phyloP scores from a whole-genome alignment of 2,329 filamentous ascomycete species.

The Calonectria pseudoturangicola region DNA sequence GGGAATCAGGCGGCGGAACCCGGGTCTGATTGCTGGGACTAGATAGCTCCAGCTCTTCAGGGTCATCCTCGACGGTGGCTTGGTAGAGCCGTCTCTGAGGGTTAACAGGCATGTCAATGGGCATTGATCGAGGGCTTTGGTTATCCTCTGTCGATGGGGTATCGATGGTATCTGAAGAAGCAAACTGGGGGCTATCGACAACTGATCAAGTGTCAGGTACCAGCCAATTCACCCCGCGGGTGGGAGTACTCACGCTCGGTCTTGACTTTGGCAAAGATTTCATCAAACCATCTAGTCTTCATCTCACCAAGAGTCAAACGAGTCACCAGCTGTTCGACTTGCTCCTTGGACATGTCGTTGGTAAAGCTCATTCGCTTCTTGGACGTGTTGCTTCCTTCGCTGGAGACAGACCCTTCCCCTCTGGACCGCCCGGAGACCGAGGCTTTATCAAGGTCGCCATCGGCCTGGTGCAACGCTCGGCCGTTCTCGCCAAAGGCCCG shows the following conservation, averaged over 20 bases:
- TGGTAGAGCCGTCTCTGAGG: slow-evolving; percentile 36
- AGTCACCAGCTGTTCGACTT: slow-evolving; percentile 51
- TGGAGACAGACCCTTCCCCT: slow-evolving; percentile 42
- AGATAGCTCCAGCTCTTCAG: slow-evolving; percentile 36
- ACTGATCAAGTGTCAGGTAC: slow-evolving; percentile 35
- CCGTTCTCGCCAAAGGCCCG: slow-evolving; percentile 8
- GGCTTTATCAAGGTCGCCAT: slow-evolving; percentile 47
- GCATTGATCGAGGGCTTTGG: slow-evolving; percentile 45
- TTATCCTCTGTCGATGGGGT: slow-evolving; percentile 50
- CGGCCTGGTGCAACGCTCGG: slow-evolving; percentile 37
- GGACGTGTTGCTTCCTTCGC: slow-evolving; percentile 16
- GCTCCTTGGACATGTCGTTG: slow-evolving; percentile 52
- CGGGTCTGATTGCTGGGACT: slow-evolving; percentile 6
- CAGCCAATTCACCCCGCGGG: too few species aligned
- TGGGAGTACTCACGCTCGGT: slow-evolving; percentile 50
- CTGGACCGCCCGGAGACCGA: slow-evolving; percentile 20
- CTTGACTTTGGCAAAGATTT: slow-evolving; percentile 54
- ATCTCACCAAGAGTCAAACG: slow-evolving; percentile 53
- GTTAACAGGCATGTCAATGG: slow-evolving; percentile 31
- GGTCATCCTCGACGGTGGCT: slow-evolving; percentile 48
- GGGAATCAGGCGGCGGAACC: neutral
- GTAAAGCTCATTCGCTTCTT: slow-evolving; percentile 47
- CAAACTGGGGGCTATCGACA: slow-evolving; percentile 40
- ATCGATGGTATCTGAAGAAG: slow-evolving; percentile 30
- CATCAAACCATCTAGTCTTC: slow-evolving; percentile 53